phyloP scores from a whole-genome alignment of 345 rosid species.

The Corchorus olitorius region DNA sequence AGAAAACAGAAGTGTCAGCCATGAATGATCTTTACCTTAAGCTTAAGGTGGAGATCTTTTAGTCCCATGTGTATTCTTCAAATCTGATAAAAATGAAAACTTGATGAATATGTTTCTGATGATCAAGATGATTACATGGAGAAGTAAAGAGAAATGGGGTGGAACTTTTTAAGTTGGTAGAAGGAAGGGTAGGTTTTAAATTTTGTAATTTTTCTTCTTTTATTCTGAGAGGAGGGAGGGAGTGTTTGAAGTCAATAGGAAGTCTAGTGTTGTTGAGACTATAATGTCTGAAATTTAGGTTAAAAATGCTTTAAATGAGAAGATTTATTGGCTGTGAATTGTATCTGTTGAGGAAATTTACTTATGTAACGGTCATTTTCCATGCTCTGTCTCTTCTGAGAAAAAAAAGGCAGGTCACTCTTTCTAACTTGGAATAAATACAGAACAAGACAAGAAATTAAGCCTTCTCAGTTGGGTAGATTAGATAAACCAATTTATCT shows the following conservation, averaged over 20 bases:
- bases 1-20: no score
- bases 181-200: background rate
- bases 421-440: background rate
- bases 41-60: constrained; percentile 48
- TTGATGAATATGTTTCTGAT: background rate
- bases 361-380: constrained; percentile 28
- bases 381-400: background rate
- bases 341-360: constrained; percentile 28
- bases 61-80: constrained; percentile 42
- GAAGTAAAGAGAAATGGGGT: background rate
- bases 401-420: background rate
- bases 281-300: constrained; percentile 9
- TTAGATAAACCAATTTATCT: background rate
- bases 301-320: constrained; percentile 23
- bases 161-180: background rate
- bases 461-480: background rate
- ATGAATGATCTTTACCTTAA: constrained; percentile 54
- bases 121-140: background rate
- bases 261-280: background rate
- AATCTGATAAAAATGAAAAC: background rate
- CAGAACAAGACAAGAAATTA: background rate
- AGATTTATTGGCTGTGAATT: constrained; percentile 33
- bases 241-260: constrained; percentile 23
- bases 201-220: background rate
- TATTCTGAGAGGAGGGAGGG: background rate